Conservation (phyloP, 2,329 filamentous ascomycete species). For the Penicillium paneum region DNA sequence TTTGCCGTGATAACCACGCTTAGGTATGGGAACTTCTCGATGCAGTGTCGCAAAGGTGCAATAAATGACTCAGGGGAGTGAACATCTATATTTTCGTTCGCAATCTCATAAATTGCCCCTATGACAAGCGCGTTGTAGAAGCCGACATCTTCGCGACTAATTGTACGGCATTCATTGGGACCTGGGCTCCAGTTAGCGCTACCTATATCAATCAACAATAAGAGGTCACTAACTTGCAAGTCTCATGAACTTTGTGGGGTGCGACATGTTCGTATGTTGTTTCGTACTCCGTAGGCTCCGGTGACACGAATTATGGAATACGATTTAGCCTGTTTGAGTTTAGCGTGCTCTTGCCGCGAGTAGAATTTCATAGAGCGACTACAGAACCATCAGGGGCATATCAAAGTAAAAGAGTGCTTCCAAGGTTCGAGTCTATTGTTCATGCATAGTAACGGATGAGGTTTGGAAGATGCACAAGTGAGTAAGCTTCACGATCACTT, state of each 20-base stretch:
- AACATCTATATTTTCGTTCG: conserved; percentile 11
- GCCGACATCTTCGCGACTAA: conserved; percentile 41
- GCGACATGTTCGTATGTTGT: too few species aligned
- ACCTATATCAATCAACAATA: not conserved
- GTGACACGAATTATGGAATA: too few species aligned
- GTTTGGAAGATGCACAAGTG: too few species aligned
- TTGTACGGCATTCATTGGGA: conserved; percentile 43
- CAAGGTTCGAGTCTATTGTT: too few species aligned
- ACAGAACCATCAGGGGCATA: too few species aligned
- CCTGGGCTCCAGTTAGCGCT: conserved; percentile 25
- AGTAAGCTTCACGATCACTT: too few species aligned
- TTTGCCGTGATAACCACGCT: conserved; percentile 35
- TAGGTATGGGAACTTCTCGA: conserved; percentile 40
- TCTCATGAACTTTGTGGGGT: not conserved
- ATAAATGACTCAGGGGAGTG: conserved; percentile 27
- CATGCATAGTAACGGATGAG: too few species aligned
- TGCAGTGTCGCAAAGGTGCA: conserved; percentile 36
- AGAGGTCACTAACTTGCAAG: not conserved
- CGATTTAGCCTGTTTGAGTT: too few species aligned
- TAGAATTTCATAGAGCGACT: too few species aligned
- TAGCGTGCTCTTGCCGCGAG: too few species aligned
- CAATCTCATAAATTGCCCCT: conserved; percentile 35
- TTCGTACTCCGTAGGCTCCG: too few species aligned
- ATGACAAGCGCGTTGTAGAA: conserved; percentile 43
- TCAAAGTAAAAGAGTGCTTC: too few species aligned